Conservation (phyloP, 129 eudicot species). For the Ambrosia artemisiifolia region DNA sequence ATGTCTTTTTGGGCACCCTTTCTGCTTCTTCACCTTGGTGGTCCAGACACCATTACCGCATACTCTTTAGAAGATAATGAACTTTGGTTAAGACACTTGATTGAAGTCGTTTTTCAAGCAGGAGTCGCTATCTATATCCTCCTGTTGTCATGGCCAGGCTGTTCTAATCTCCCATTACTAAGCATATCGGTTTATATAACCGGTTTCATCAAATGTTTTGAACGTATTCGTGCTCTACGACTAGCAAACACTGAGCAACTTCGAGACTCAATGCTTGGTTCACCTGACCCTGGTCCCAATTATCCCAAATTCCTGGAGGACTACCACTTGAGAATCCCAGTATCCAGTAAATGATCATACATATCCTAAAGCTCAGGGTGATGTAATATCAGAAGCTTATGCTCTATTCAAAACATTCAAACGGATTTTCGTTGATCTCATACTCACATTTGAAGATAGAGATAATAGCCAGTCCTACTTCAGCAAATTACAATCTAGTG, state of each 20-base stretch:
- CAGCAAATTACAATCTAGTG: not conserved
- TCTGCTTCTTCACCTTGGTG: constrained; percentile 41
- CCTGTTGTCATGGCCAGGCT: constrained; percentile 29
- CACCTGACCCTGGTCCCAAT: constrained; percentile 52
- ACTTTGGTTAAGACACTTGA: constrained; percentile 40
- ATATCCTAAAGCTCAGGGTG: not conserved
- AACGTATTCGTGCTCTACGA: constrained; percentile 37
- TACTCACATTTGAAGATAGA: constrained; percentile 53
- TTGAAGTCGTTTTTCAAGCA: constrained; percentile 22
- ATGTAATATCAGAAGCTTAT: constrained; percentile 30
- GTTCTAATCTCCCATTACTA: constrained; percentile 10
- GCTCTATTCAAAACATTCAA: constrained; percentile 39
- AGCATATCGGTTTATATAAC: constrained; percentile 23
- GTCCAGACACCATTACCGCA: constrained; percentile 47
- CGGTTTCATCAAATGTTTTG: constrained; percentile 41
- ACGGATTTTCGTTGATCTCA: constrained; percentile 52
- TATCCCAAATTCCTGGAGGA: constrained; percentile 44
- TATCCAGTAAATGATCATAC: not conserved
- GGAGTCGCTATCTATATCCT: constrained; percentile 34
- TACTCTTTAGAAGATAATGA: constrained; percentile 46
- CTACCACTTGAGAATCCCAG: constrained; percentile 31
- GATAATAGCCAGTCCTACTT: constrained; percentile 39
- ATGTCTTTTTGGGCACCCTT: constrained; percentile 35
- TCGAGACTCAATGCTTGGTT: constrained; percentile 35
- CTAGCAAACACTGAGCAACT: constrained; percentile 36